Percentiles rank a stretch among this genome's conserved stretches.
phyloP scores from a whole-genome alignment of 192 early-diverging fungal genomes.

The Coemansia sp. region DNA sequence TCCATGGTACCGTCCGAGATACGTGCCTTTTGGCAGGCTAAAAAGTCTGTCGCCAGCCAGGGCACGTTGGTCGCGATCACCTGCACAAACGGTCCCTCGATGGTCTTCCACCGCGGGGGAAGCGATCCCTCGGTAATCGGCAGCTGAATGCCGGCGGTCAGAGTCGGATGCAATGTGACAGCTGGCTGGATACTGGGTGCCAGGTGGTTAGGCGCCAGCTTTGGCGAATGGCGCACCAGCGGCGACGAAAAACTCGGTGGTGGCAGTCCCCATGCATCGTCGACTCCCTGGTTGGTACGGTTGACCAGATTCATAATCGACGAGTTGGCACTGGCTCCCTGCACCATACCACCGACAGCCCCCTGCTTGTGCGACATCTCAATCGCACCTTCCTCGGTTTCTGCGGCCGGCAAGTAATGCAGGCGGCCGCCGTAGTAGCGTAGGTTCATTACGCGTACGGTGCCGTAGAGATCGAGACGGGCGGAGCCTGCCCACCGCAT shows the following conservation, averaged over 20 bases:
- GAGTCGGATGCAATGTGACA: conserved; percentile 42
- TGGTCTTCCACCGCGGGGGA: conserved; percentile 55
- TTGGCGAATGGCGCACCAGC: conserved; percentile 42
- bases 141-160: conserved; percentile 46
- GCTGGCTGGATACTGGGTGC: conserved; percentile 39
- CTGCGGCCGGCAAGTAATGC: conserved; percentile 55
- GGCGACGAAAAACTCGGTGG: conserved; percentile 50
- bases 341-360: neutral
- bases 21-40: conserved; percentile 54
- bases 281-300: conserved; percentile 39
- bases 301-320: conserved; percentile 29
- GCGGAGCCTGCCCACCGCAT: conserved; percentile 56
- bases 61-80: conserved; percentile 62
- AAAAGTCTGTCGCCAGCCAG: conserved; percentile 59
- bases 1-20: conserved; percentile 58
- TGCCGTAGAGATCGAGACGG: conserved; percentile 49
- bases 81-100: conserved; percentile 56
- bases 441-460: conserved; percentile 59
- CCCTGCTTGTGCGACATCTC: neutral
- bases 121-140: conserved; percentile 33
- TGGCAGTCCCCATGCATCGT: conserved; percentile 48
- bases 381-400: neutral
- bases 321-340: conserved; percentile 11
- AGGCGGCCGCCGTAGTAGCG: conserved; percentile 62
- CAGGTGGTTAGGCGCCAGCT: conserved; percentile 14